Conservation (phyloP, 106 monocot genomes). For the Dioscorea zingiberensis region DNA sequence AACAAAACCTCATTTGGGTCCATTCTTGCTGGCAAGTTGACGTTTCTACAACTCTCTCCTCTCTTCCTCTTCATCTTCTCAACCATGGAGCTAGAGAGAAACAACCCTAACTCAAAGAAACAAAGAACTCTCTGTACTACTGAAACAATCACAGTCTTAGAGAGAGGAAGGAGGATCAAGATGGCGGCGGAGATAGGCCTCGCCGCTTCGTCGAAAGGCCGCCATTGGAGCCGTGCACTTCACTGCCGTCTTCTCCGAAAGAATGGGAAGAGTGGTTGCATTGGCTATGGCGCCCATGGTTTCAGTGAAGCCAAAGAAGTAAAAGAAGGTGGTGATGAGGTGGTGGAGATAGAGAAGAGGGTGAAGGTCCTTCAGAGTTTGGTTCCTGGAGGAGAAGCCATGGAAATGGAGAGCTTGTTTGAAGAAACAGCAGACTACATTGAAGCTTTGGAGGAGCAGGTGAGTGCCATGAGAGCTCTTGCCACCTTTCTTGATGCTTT, state of each 20-base stretch:
- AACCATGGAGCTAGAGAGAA: background rate
- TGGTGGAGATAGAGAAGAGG: conserved; percentile 21
- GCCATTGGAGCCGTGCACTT: conserved; percentile 17
- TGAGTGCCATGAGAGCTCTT: conserved; percentile 40
- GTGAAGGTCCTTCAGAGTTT: conserved; percentile 40
- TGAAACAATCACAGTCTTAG: background rate
- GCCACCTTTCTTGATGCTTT: conserved; percentile 23
- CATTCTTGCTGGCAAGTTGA: too few species aligned
- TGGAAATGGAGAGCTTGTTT: conserved; percentile 36
- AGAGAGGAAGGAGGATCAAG: conserved; percentile 36
- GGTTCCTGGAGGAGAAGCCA: conserved; percentile 51
- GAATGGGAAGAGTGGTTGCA: background rate
- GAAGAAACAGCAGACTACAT: conserved; percentile 70
- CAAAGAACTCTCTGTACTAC: too few species aligned
- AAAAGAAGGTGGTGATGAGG: conserved; percentile 12
- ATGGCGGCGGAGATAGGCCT: conserved; percentile 39
- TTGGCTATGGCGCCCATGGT: too few species aligned
- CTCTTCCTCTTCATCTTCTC: background rate
- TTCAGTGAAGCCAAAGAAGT: too few species aligned
- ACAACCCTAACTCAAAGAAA: background rate
- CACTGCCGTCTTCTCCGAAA: conserved; percentile 11
- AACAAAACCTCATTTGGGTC: too few species aligned
- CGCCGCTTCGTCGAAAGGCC: conserved; percentile 18
- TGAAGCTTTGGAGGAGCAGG: conserved; percentile 35
- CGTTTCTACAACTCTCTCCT: too few species aligned